These are phyloP conservation scores for Starmerella vitae DNA, from an alignment of 805 yeast species.

Conservation along the genomic window DNA sequence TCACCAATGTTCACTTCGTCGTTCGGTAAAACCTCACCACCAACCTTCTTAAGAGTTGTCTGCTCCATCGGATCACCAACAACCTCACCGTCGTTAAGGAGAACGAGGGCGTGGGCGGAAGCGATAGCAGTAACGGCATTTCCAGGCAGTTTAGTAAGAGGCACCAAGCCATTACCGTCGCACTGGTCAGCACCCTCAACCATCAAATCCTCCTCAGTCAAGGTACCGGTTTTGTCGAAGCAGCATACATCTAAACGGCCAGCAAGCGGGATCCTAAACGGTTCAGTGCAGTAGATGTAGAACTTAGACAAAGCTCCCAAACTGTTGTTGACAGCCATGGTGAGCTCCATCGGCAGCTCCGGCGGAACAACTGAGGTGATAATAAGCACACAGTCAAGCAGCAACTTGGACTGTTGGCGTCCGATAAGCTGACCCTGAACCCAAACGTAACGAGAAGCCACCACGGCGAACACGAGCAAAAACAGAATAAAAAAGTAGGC, in stretches of 20 bases:
- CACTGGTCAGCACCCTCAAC: slow-evolving; percentile 95
- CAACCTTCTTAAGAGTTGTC: slow-evolving; percentile 77
- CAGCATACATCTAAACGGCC: slow-evolving; percentile 98
- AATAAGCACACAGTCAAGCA: slow-evolving; percentile 88
- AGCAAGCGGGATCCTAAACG: slow-evolving; percentile 93
- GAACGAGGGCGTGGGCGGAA: slow-evolving; percentile 90
- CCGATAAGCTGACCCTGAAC: slow-evolving; percentile 93
- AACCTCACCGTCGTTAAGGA: slow-evolving; percentile 87
- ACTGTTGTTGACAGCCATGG: slow-evolving; percentile 93
- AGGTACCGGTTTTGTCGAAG: slow-evolving; percentile 95
- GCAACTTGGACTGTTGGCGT: slow-evolving; percentile 82
- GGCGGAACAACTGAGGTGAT: slow-evolving; percentile 98
- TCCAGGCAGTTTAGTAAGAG: slow-evolving; percentile 29
- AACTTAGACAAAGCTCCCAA: slow-evolving; percentile 74
- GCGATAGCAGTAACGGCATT: slow-evolving; percentile 66
- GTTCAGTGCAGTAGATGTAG: slow-evolving; percentile 93
- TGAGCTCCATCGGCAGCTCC: slow-evolving; percentile 96
- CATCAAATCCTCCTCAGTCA: slow-evolving; percentile 90
- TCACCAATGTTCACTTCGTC: slow-evolving; percentile 40
- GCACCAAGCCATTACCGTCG: slow-evolving; percentile 37
- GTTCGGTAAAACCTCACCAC: slow-evolving; percentile 70
- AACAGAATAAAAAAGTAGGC: slow-evolving; percentile 86
- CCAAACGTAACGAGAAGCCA: slow-evolving; percentile 98
- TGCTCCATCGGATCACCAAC: slow-evolving; percentile 99
- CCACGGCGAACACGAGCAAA: slow-evolving; percentile 77